Base-by-base conservation (phyloP, 2,329 filamentous ascomycete genomes). In the Xylariaceae sp. region DNA sequence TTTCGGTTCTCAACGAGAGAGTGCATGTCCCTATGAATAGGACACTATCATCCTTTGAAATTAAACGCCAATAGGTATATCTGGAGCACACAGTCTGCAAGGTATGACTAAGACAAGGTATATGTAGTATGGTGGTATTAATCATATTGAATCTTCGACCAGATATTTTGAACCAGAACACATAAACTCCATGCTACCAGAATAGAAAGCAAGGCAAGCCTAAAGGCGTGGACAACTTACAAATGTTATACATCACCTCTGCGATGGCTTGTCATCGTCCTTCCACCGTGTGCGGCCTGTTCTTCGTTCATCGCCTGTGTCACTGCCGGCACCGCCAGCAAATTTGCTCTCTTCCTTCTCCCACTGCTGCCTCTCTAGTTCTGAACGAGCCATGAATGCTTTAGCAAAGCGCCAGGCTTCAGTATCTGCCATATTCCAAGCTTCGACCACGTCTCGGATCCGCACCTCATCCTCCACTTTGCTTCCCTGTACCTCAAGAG, bases 381-480 rank as follows among this genome's bases (percentile, higher is more conserved):
- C 67, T 34, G 76, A 70, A 29, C 85, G 69, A 16, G 84, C 85
- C 40, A 82, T 68, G 52, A 78, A 88, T 0, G 86, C 85, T 29
- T 82, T 71, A 5, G 82, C 76, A 59, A 91, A 91, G 57, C 79
- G 80, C 86, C 86, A 92, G 1, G 82, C 81, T 65, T 92, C 86
- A 1, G 82, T 83, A 57, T 92, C 87, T 0, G 81, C 85, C 53
- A 89, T 62, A 60, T 80, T 83, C 80, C 80, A 84, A 10, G 79
- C 76, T 61, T 84, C 80, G n/a, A 81, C 67, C 5, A 76, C 79
- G 19, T 72, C 66, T 6, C 73, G 72, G n/a, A 80, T 52, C 39
- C 67, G 65, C 4, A 74, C 63, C 37, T 79, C 71, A 4, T 67
- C 60, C 1, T 66, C 64, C 4, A 66, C 59, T 54, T 72, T 71